Percentiles rank a stretch among this genome's conserved stretches.
Evolutionary conservation across 345 rosid species (phyloP).

Genomic region (Draba incana): DNA sequence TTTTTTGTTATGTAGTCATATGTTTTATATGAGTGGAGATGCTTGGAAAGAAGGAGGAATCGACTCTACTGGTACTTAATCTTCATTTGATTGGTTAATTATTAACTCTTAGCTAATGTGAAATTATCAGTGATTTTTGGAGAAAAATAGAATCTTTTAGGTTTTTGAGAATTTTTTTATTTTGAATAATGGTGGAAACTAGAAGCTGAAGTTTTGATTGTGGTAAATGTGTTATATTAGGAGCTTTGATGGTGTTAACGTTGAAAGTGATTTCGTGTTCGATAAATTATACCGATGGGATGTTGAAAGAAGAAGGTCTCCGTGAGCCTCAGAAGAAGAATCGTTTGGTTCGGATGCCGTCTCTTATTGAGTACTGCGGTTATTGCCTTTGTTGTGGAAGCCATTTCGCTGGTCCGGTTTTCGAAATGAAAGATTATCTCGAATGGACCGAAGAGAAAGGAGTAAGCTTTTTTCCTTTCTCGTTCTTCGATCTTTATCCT

Average conservation of each 20-base stretch:
- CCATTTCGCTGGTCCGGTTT: slow-evolving; percentile 97
- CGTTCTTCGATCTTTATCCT: neutral
- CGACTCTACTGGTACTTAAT: slow-evolving; percentile 83
- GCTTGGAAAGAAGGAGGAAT: slow-evolving; percentile 99
- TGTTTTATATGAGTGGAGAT: slow-evolving; percentile 98
- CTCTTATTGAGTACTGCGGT: slow-evolving; percentile 83
- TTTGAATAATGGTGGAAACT: slow-evolving; percentile 8
- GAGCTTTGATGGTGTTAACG: slow-evolving; percentile 97
- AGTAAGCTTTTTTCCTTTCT: slow-evolving; percentile 51
- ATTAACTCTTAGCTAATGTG: neutral
- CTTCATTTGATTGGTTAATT: slow-evolving; percentile 10
- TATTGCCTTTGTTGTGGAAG: slow-evolving; percentile 94
- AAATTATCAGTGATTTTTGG: too few species aligned
- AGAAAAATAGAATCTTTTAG: neutral
- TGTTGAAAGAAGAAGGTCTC: slow-evolving; percentile 74
- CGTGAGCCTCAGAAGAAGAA: slow-evolving; percentile 86
- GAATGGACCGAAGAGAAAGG: slow-evolving; percentile 90
- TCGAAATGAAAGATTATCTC: slow-evolving; percentile 92
- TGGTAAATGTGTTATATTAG: slow-evolving; percentile 37
- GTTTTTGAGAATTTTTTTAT: neutral
- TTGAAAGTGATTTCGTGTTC: slow-evolving; percentile 91
- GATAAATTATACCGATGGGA: slow-evolving; percentile 82
- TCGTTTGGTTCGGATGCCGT: slow-evolving; percentile 67
- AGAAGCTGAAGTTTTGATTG: slow-evolving; percentile 5
- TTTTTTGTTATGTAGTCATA: slow-evolving; percentile 63